Evolutionary conservation across 1,284 basidiomycete species (phyloP), one percentile per base, ranked within the genome.

Genomic region (Naganishia sp.): DNA sequence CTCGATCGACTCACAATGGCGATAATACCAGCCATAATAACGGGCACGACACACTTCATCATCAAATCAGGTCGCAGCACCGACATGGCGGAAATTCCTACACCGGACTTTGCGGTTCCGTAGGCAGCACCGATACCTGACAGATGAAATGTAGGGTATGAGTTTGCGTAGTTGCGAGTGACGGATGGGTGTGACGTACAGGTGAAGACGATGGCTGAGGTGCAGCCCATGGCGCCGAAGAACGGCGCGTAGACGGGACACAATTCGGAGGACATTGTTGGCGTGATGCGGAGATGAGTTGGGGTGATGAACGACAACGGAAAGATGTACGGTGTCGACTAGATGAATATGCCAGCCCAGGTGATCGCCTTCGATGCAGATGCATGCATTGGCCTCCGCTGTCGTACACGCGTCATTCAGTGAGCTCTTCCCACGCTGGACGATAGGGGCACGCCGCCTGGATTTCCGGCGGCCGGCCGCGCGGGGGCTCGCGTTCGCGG

Each of bases 11-110:
- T 69, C 56, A 81, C 80, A 72, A 94, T 91, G 77, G 90, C 93
- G 81, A 96, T 94, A 83, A 99, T 98, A 93, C 94, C 94, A 84
- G 94, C 93, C 94, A 99, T 98, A 81, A 99, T 90, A 79, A 98
- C 94, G 63, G 95, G 95, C 71, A 98, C 89, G 70, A 93, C 88
- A 85, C 90, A 95, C 86, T 84, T 90, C 90, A 94, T 93, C 88
- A 94, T 92, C 73, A 92, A 84, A 84, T 94, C 92, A 66, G 92
- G 92, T 72, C 94, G 88, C 72, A 98, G 87, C 69, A 97, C 92
- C 68, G 94, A 92, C 94, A 98, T 95, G 72, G 94, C 94, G 67
- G 94, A 92, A 77, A 99, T 97, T 80, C 95, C 96, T 75, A 99
- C 94, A 77, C 95, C 95, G 75, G 95, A 96, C 84, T 99, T 99